phyloP scores from a whole-genome alignment of 1,284 basidiomycete genomes.

The Caloboletus firmus region DNA sequence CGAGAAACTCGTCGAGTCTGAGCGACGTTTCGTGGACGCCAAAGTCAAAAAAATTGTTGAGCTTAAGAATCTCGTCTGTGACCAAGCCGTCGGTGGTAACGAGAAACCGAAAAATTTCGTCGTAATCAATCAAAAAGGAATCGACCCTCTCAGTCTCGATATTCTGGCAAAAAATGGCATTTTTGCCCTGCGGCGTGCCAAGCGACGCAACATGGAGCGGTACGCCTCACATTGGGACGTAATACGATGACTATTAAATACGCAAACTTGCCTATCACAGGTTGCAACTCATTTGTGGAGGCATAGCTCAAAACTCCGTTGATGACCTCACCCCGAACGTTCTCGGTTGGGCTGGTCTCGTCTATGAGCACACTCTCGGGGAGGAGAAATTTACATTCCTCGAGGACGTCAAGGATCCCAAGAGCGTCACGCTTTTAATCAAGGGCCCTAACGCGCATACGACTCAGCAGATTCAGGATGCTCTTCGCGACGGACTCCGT shows the following conservation, averaged over 20 bases:
- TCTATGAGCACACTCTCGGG: conserved; percentile 98
- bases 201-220: conserved; percentile 98
- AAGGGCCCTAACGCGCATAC: conserved; percentile 99
- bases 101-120: conserved; percentile 90
- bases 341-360: conserved; percentile 95
- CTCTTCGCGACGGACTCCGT: conserved; percentile 92
- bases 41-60: conserved; percentile 98
- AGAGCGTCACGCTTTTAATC: conserved; percentile 94
- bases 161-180: conserved; percentile 98
- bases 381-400: conserved; percentile 99
- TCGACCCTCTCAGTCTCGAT: conserved; percentile 96
- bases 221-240: conserved; percentile 37
- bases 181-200: conserved; percentile 90
- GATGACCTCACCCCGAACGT: conserved; percentile 92
- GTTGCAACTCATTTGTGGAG: conserved; percentile 92
- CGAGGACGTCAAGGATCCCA: conserved; percentile 96
- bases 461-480: conserved; percentile 95
- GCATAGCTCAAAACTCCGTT: conserved; percentile 95
- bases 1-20: conserved; percentile 98
- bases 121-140: conserved; percentile 98
- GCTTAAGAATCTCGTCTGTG: conserved; percentile 95
- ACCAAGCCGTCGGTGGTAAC: conserved; percentile 79
- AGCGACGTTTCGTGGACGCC: conserved; percentile 91
- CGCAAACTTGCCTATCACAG: conserved; percentile 41
- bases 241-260: conserved; percentile 26